Conservation (phyloP, 2,329 filamentous ascomycete species). For the Penicillium olsonii region DNA sequence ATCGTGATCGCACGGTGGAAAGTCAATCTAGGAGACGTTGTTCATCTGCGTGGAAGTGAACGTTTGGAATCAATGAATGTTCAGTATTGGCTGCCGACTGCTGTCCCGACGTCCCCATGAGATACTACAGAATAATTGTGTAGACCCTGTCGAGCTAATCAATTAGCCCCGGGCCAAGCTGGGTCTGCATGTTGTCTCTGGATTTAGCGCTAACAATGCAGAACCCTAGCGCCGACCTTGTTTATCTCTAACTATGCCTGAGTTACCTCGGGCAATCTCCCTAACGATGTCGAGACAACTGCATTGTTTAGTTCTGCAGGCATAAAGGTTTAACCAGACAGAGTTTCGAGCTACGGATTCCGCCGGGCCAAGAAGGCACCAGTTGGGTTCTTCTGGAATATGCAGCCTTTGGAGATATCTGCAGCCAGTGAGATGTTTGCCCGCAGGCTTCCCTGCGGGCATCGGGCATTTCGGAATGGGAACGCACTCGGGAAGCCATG, state of each 20-base stretch:
- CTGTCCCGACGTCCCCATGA: no score
- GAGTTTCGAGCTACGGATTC: conserved; percentile 14
- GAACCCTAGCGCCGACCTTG: background rate
- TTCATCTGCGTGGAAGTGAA: background rate
- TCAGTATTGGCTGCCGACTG: no score
- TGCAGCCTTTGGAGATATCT: conserved; percentile 6
- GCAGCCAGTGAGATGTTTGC: conserved; percentile 11
- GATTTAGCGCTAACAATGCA: background rate
- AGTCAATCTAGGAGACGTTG: background rate
- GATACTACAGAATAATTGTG: background rate
- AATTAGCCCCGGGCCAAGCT: background rate
- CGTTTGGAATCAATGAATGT: no score
- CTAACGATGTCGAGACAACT: background rate
- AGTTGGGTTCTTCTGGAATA: background rate
- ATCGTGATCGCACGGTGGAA: background rate
- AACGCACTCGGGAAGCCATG: conserved; percentile 6
- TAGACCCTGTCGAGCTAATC: background rate
- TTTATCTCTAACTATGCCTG: background rate
- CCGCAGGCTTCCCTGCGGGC: background rate
- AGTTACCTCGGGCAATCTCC: conserved; percentile 1
- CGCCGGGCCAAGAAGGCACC: conserved; percentile 25
- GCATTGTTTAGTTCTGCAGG: background rate
- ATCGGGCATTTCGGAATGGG: conserved; percentile 1
- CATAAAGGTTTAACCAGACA: background rate
- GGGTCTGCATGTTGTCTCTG: background rate